These are phyloP conservation scores for Astrocystis sublimbata DNA, from an alignment of 495 filamentous ascomycete species.

Conservation along the genomic window DNA sequence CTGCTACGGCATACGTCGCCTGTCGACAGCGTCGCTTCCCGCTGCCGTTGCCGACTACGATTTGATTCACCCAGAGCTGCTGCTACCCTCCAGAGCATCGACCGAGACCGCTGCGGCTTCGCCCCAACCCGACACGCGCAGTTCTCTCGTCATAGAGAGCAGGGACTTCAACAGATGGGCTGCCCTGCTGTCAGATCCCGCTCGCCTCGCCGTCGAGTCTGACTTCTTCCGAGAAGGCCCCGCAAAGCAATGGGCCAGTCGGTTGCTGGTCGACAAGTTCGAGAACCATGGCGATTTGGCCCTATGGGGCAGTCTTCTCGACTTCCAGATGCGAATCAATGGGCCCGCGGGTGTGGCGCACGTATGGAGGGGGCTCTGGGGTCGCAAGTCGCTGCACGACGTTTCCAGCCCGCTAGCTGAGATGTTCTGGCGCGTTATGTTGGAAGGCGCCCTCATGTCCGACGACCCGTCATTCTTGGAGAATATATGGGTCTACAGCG, in stretches of 20 bases:
- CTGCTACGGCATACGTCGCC: neutral
- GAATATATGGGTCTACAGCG: constrained; percentile 57
- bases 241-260: constrained; percentile 32
- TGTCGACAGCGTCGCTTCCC: neutral
- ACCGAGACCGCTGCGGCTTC: neutral
- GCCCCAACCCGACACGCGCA: neutral
- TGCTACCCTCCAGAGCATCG: neutral
- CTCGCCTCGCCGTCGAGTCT: constrained; percentile 47
- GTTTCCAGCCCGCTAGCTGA: constrained; percentile 31
- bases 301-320: constrained; percentile 66
- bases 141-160: constrained; percentile 22
- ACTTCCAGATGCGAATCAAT: constrained; percentile 60
- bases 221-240: constrained; percentile 42
- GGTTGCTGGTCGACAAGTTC: constrained; percentile 56
- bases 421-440: constrained; percentile 64
- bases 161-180: constrained; percentile 26
- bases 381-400: constrained; percentile 30
- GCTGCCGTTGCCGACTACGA: neutral
- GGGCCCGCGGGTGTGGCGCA: constrained; percentile 55
- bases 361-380: constrained; percentile 37
- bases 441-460: constrained; percentile 41
- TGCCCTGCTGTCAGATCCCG: constrained; percentile 27
- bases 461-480: constrained; percentile 44
- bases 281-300: constrained; percentile 52
- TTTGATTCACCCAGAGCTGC: constrained; percentile 13